Percentiles rank a stretch among this genome's conserved stretches.
These are phyloP conservation scores for Syzygium syzygioides DNA, from an alignment of 441 rosid genomes.

Conservation along the genomic window DNA sequence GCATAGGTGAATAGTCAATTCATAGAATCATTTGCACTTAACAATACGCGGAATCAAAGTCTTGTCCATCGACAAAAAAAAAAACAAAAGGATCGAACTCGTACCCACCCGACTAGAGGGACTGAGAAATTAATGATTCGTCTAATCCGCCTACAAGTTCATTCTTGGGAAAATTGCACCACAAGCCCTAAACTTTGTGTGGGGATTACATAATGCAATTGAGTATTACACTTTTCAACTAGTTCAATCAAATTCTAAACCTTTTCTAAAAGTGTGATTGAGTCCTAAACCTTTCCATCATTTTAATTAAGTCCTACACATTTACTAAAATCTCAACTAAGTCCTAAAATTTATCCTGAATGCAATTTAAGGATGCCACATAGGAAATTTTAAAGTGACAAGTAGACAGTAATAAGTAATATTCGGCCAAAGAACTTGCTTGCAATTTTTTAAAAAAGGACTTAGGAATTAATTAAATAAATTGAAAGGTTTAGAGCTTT, in stretches of 20 bases:
- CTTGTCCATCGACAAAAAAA: not conserved
- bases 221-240: not conserved
- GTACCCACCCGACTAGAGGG: not conserved
- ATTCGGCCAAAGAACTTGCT: not conserved
- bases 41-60: not conserved
- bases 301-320: not conserved
- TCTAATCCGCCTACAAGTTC: not conserved
- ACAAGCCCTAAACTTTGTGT: not conserved
- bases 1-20: not conserved
- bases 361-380: not conserved
- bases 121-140: not conserved
- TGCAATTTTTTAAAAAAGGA: not conserved
- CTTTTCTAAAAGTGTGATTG: not conserved
- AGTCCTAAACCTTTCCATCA: not conserved
- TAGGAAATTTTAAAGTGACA: not conserved
- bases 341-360: not conserved
- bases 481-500: not conserved
- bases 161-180: not conserved
- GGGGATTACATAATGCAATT: not conserved
- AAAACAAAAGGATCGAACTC: not conserved
- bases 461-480: not conserved
- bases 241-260: not conserved
- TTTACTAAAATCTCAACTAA: not conserved
- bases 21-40: not conserved
- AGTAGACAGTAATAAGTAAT: not conserved